Evolutionary conservation across 1,139 yeast species (phyloP).

Genomic region (Chernovozyma aurita): DNA sequence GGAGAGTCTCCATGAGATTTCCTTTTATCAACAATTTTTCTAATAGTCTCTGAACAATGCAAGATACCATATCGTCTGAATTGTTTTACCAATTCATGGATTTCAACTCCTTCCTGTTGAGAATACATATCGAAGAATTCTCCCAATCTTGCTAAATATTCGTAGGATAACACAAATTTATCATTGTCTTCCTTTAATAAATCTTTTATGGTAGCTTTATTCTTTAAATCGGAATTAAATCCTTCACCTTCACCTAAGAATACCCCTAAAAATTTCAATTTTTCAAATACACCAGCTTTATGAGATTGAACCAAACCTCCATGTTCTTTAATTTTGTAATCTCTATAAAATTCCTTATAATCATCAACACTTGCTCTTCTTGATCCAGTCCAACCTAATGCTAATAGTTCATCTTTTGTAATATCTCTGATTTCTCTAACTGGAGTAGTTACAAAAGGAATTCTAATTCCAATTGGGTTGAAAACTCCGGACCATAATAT

Average conservation of each 20-base stretch:
- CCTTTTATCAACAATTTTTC: constrained; percentile 35
- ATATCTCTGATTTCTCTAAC: constrained; percentile 33
- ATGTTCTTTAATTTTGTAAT: constrained; percentile 54
- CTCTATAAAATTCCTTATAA: constrained; percentile 69
- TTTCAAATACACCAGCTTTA: constrained; percentile 63
- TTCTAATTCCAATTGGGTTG: constrained; percentile 53
- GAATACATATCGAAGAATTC: constrained; percentile 38
- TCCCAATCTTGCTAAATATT: constrained; percentile 50
- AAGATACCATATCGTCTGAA: constrained; percentile 63
- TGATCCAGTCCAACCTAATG: constrained; percentile 91
- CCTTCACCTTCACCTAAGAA: constrained; percentile 77
- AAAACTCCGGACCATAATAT: constrained; percentile 65
- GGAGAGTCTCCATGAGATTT: constrained; percentile 24
- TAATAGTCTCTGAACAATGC: constrained; percentile 40
- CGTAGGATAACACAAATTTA: constrained; percentile 48
- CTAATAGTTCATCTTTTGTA: constrained; percentile 52
- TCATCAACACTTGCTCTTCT: constrained; percentile 68
- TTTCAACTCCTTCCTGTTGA: constrained; percentile 25
- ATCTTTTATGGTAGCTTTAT: constrained; percentile 24
- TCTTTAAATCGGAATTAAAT: constrained; percentile 54
- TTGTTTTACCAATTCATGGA: constrained; percentile 41
- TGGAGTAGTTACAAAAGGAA: constrained; percentile 24
- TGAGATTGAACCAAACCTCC: constrained; percentile 84
- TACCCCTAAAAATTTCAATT: constrained; percentile 58
- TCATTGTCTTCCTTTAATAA: constrained; percentile 16